Conservation (phyloP, 1,139 yeast species). For the Scheffersomyces insectosa region DNA sequence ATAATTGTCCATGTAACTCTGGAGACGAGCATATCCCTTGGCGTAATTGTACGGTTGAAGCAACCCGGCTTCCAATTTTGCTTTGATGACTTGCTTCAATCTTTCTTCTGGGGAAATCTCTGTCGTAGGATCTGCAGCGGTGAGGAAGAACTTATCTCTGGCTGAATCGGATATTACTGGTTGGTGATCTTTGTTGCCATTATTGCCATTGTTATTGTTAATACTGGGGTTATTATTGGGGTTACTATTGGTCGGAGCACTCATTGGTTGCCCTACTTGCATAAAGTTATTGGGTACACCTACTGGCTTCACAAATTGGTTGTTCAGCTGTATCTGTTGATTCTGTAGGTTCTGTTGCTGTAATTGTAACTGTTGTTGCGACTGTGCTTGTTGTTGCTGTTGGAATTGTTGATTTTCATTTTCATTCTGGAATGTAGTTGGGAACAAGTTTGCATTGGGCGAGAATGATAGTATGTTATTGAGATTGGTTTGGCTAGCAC, state of each 20-base stretch:
- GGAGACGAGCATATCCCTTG: constrained; percentile 87
- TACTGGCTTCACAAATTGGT: constrained; percentile 9
- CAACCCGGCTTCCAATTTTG: constrained; percentile 91
- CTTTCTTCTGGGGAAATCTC: constrained; percentile 95
- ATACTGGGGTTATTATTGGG: neutral
- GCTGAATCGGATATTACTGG: constrained; percentile 76
- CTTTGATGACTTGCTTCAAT: constrained; percentile 91
- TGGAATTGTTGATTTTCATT: constrained; percentile 9
- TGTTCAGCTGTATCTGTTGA: constrained; percentile 5
- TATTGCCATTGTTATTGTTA: constrained; percentile 1
- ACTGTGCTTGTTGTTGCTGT: constrained; percentile 12
- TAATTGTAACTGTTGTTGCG: constrained; percentile 7
- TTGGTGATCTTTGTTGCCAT: constrained; percentile 20
- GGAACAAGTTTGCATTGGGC: constrained; percentile 27
- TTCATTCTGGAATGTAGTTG: constrained; percentile 18
- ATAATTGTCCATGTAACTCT: constrained; percentile 88
- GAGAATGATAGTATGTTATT: constrained; percentile 31
- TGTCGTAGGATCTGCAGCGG: constrained; percentile 97
- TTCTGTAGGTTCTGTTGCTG: constrained; percentile 3
- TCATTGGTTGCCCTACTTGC: constrained; percentile 1
- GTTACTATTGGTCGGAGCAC: constrained; percentile 1
- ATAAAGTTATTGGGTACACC: neutral
- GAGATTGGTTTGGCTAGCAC: constrained; percentile 12
- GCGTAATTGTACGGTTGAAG: constrained; percentile 94
- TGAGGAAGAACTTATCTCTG: constrained; percentile 86